A percentile compares a stretch with the other conserved stretches of the same genome.
Conservation (phyloP, 2,329 filamentous ascomycete species). For the Tolypocladium capitatum region DNA sequence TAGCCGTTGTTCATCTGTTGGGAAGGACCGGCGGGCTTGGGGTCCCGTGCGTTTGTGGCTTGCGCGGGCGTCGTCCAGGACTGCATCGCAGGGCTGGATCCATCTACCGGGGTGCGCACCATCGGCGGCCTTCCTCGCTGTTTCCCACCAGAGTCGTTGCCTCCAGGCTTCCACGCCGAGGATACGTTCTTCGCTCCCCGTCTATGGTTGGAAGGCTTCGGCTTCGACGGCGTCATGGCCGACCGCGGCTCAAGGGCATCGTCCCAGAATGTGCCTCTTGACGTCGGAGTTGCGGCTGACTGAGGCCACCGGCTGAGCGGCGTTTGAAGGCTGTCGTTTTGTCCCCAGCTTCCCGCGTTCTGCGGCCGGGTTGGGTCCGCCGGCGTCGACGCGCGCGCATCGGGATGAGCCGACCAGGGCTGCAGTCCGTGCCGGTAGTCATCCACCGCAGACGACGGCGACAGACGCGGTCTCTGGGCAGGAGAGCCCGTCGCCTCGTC, state of each 20-base stretch:
- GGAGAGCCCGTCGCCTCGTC: slow-evolving; percentile 36
- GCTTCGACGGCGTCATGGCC: slow-evolving; percentile 54
- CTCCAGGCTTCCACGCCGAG: slow-evolving; percentile 70
- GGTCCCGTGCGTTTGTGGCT: slow-evolving; percentile 22
- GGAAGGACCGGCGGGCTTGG: slow-evolving; percentile 8
- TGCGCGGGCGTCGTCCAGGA: slow-evolving; percentile 36
- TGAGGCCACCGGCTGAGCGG: slow-evolving; percentile 60
- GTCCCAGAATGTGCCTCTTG: slow-evolving; percentile 39
- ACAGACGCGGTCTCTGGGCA: slow-evolving; percentile 49
- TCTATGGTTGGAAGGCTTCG: slow-evolving; percentile 32
- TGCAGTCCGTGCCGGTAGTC: slow-evolving; percentile 21
- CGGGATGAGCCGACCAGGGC: slow-evolving; percentile 34
- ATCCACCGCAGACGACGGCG: slow-evolving; percentile 34
- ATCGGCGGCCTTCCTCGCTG: slow-evolving; percentile 68
- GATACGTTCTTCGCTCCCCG: slow-evolving; percentile 78
- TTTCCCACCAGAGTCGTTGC: slow-evolving; percentile 51
- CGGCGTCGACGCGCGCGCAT: slow-evolving; percentile 19
- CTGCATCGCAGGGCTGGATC: slow-evolving; percentile 57
- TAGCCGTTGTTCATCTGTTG: neutral
- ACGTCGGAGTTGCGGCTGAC: slow-evolving; percentile 60
- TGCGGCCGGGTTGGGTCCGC: slow-evolving; percentile 22
- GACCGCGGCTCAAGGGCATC: slow-evolving; percentile 53
- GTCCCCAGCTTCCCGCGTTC: slow-evolving; percentile 9
- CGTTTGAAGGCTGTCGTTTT: slow-evolving; percentile 43
- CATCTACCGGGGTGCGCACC: slow-evolving; percentile 44